Percentiles rank a stretch among this genome's conserved stretches.
phyloP scores from a whole-genome alignment of 495 filamentous ascomycete genomes.

The Xylaria intraflava region DNA sequence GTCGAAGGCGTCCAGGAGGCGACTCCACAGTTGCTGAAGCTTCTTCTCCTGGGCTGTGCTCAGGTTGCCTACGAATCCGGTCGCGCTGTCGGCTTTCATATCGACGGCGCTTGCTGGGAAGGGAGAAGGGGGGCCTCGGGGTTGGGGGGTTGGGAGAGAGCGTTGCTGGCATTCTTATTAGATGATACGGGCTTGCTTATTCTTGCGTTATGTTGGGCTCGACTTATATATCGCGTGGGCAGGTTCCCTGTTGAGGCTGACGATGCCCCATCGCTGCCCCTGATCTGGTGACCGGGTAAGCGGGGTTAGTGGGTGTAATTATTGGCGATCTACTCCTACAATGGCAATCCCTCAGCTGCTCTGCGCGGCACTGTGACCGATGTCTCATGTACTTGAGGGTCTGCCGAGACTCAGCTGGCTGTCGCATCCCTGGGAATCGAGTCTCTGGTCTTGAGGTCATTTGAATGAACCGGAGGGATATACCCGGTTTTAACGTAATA shows the following conservation, averaged over 20 bases:
- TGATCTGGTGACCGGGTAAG: neutral
- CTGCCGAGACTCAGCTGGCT: no score
- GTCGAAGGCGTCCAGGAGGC: neutral
- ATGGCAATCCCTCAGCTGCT: neutral
- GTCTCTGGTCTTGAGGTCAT: no score
- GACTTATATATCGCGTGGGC: neutral
- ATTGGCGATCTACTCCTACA: neutral
- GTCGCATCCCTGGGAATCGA: no score
- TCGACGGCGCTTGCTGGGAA: neutral
- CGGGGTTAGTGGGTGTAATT: neutral
- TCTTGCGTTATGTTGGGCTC: no score
- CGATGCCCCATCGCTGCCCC: neutral
- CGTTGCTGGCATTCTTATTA: neutral
- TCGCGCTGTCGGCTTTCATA: neutral
- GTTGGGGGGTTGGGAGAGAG: neutral
- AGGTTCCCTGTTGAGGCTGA: neutral
- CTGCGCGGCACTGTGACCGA: no score
- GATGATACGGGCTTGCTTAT: no score
- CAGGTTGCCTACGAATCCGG: slow-evolving; percentile 1
- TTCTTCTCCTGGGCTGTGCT: neutral
- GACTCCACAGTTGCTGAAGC: slow-evolving; percentile 5
- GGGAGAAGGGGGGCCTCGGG: neutral
- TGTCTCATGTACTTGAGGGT: no score
- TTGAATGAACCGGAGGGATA: no score
- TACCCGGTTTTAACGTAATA: no score